Base-by-base conservation (phyloP, 306 rosid genomes). In the Inga oerstediana region DNA sequence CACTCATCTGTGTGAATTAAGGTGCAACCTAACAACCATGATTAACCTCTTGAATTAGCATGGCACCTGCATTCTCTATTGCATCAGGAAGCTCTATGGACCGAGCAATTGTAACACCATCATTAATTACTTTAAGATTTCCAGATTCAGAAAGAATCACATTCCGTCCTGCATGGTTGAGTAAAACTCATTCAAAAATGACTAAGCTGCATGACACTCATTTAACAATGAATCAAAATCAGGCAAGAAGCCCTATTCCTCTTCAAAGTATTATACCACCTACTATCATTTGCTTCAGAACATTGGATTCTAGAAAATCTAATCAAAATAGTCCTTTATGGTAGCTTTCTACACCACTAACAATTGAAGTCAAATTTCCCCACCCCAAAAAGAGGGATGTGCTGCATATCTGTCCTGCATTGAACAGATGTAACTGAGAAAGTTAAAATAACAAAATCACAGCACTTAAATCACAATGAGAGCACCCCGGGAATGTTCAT, bases 1-100 rank as follows among this genome's bases (percentile, higher is more conserved):
- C 32, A 59, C 54, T 10, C 59, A 77, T 48, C 76, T 74, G 83
- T 48, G 78, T 39, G 84, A 88, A 79, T 77, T 8, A 16, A 45
- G 10, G 79, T 45, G 66, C 77, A 80, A 86, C 80, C 86, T 80
- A 91, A 87, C 88, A 86, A 90, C 82, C 91, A 85, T 86, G 90
- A 83, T 88, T 87, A 82, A 96, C 99, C 99, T 96, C 99, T 94
- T 91, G 97, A 86, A 96, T 93, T 87, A 94, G 93, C 92, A 91
- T 85, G 73, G 93, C 99, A 88, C 99, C 99, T 32, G 94, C 98
- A 82, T 96, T 94, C 91, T 94, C 99, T 83, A 88, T 85, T 79
- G 97, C 81, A 87, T 96, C 97, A 3, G 94, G 67, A 75, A 96
- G 98, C 90, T 94, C 94, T 84, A 96, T 91, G 62, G 99, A 91